Percentiles rank a stretch among this genome's conserved stretches.
Evolutionary conservation across 2,329 filamentous ascomycete genomes (phyloP).

Genomic region (Ceratocystis cubensis): DNA sequence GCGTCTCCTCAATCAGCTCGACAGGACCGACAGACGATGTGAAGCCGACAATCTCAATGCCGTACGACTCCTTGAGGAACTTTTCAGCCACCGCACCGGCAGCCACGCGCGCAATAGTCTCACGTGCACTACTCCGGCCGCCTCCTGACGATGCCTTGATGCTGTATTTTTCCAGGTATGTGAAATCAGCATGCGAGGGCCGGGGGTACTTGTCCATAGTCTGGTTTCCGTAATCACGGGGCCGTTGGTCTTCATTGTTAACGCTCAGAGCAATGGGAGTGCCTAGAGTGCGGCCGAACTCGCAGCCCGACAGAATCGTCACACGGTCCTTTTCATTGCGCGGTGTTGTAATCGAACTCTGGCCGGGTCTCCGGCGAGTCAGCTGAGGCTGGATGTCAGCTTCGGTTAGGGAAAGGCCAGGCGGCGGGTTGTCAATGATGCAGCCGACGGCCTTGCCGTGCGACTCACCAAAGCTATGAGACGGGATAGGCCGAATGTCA

Average conservation of each 20-base stretch:
- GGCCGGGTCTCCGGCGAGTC: constrained; percentile 77
- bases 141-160: constrained; percentile 84
- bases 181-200: constrained; percentile 90
- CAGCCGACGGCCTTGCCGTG: constrained; percentile 89
- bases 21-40: constrained; percentile 70
- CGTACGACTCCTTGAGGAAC: constrained; percentile 67
- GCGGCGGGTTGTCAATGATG: constrained; percentile 87
- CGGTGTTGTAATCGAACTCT: constrained; percentile 80
- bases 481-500: constrained; percentile 16
- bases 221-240: constrained; percentile 76
- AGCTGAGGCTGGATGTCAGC: constrained; percentile 88
- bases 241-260: constrained; percentile 83
- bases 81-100: constrained; percentile 90
- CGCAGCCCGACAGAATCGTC: constrained; percentile 83
- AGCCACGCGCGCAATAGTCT: constrained; percentile 88
- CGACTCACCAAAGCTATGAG: constrained; percentile 43
- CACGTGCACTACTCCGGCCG: constrained; percentile 79
- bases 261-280: constrained; percentile 83
- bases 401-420: constrained; percentile 74
- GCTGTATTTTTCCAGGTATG: constrained; percentile 94
- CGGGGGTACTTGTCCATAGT: constrained; percentile 89
- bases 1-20: constrained; percentile 61
- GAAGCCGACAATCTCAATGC: constrained; percentile 84
- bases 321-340: constrained; percentile 86
- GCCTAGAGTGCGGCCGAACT: constrained; percentile 78